Percentiles rank a stretch among this genome's conserved stretches.
These are phyloP conservation scores for Gynandropsis gynandra DNA, from an alignment of 345 rosid genomes.

Conservation along the genomic window DNA sequence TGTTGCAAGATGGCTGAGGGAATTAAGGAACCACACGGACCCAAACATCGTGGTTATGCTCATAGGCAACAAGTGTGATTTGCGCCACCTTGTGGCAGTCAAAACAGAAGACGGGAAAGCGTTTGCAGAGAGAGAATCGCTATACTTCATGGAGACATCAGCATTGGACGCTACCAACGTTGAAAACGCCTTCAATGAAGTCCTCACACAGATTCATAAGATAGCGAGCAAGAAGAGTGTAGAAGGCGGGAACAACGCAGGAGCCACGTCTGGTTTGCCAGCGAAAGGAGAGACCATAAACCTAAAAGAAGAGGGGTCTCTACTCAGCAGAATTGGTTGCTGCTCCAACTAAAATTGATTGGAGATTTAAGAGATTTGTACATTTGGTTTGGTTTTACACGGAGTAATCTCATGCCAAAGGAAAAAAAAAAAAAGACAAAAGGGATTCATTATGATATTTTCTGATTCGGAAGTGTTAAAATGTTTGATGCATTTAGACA, in stretches of 20 bases:
- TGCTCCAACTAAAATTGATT: conserved; percentile 28
- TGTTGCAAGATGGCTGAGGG: conserved; percentile 56
- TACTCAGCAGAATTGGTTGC: conserved; percentile 31
- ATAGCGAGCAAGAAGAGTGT: conserved; percentile 50
- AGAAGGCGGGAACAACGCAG: conserved; percentile 38
- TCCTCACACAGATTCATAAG: conserved; percentile 46
- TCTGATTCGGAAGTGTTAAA: no score
- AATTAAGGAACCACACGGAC: conserved; percentile 49
- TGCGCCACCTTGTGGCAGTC: conserved; percentile 51
- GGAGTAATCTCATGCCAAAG: no score
- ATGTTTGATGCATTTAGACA: no score
- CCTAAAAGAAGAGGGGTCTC: conserved; percentile 28
- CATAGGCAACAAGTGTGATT: conserved; percentile 60
- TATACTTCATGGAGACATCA: conserved; percentile 58
- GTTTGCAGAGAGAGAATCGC: conserved; percentile 47
- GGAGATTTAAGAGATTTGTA: no score
- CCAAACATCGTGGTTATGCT: conserved; percentile 59
- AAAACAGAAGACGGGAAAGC: conserved; percentile 45
- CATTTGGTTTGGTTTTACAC: conserved; percentile 15
- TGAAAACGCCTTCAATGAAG: conserved; percentile 49
- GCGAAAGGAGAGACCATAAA: conserved; percentile 30
- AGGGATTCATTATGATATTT: no score
- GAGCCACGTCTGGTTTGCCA: conserved; percentile 21
- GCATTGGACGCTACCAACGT: conserved; percentile 48
- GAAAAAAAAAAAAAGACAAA: no score